Evolutionary conservation across 495 filamentous ascomycete genomes (phyloP), one percentile per base, ranked within the genome.

Genomic region (Recurvomyces mirabilis): DNA sequence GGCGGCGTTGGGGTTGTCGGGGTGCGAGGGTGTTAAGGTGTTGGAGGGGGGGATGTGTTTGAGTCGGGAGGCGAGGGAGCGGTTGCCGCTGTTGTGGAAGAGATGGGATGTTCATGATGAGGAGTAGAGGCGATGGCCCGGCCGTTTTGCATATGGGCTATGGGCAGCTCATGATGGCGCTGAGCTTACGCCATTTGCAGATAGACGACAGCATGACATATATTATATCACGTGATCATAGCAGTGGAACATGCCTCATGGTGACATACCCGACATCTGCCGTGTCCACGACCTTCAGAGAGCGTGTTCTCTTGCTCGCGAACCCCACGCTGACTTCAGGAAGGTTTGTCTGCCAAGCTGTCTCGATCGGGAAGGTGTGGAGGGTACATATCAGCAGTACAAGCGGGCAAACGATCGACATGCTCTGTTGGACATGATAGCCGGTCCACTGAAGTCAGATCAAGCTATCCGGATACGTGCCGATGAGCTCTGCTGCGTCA

Each of bases 1-100:
- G 28, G 78, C 87, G 0, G 78, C 79, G 3, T 65, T 98, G 18
- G 78, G 58, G 24, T 37, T 66, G 18, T 47, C 57, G 15, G 56
- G 54, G 6, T 41, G 56, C 32, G 14, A 46, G 9, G 53, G 47
- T 4, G 34, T 62, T 25, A 60, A 62, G 49, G 23, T 34, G 35
- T 11, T 57, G 5, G 51, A 54, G 37, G 41, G 28, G 5, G 38
- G 34, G 1, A 43, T 57, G 51, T 57, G 54, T 26, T 6, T 57
- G 12, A 57, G 54, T 26, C 36, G 30, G 14, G 47, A 51, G 14
- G 54, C 51, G 11, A 26, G 35, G 7, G 28, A 7, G 25, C 28
- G 42, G 26, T 21, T 57, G 12, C 22, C 44, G 17, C 38, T n/a
- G 1, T 9, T 57, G 15, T 48, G 42, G 45, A 21, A 49, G 15